Evolutionary conservation across 331 rosid species (phyloP).

Genomic region (Acacia concinna): DNA sequence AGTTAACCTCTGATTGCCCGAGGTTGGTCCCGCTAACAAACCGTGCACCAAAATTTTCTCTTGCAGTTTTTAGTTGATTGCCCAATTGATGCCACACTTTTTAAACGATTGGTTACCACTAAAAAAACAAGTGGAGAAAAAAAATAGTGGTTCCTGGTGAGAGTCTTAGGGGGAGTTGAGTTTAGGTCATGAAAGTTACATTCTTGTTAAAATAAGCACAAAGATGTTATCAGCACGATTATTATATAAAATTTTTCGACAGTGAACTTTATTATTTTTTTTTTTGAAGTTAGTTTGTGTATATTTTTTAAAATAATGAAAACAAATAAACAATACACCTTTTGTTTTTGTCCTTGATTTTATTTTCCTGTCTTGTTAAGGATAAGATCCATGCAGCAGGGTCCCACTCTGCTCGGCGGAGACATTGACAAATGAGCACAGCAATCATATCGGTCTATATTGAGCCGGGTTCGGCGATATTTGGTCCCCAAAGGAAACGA

Average conservation of each 20-base stretch:
- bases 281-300: not conserved
- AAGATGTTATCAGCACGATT: not conserved
- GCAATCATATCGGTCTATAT: not conserved
- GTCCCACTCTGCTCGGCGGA: not conserved
- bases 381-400: too few species aligned
- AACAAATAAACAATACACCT: not conserved
- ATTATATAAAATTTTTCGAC: not conserved
- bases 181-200: not conserved
- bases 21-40: constrained; percentile 12
- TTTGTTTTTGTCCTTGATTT: not conserved
- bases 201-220: not conserved
- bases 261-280: not conserved
- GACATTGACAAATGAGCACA: not conserved
- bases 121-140: not conserved
- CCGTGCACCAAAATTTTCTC: not conserved
- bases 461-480: not conserved
- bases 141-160: not conserved
- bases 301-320: not conserved
- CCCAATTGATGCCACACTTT: constrained; percentile 1
- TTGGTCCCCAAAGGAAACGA: not conserved
- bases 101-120: not conserved
- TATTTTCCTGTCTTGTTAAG: not conserved
- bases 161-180: not conserved
- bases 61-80: not conserved
- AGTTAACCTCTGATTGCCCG: not conserved